Percentiles rank a stretch among this genome's conserved stretches.
phyloP scores from a whole-genome alignment of 2,329 filamentous ascomycete genomes.

The Colletotrichum nymphaeae region DNA sequence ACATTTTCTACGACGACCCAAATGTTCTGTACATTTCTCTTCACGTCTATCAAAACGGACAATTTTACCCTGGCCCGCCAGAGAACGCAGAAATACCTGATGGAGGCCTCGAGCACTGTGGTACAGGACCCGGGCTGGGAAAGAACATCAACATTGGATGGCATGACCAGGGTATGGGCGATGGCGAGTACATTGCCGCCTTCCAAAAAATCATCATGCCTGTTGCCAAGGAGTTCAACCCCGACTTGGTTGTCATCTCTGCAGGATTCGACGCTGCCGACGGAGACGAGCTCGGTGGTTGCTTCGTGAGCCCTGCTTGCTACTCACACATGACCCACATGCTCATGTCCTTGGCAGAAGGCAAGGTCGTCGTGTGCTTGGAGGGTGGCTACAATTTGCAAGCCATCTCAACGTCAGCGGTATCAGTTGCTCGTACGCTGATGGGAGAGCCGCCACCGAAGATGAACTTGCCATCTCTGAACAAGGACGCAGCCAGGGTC shows the following conservation, averaged over 20 bases:
- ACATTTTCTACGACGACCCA: conserved; percentile 94
- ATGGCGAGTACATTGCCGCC: conserved; percentile 95
- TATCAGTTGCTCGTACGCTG: conserved; percentile 89
- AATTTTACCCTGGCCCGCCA: conserved; percentile 83
- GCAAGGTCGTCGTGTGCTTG: conserved; percentile 90
- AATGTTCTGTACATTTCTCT: conserved; percentile 96
- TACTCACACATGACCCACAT: conserved; percentile 99
- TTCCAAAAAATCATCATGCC: conserved; percentile 98
- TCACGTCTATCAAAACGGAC: conserved; percentile 86
- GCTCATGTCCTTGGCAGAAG: conserved; percentile 93
- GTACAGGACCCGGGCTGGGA: conserved; percentile 64
- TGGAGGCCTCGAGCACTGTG: conserved; percentile 70
- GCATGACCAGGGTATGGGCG: conserved; percentile 84
- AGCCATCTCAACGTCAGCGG: conserved; percentile 91
- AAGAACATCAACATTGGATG: conserved; percentile 76
- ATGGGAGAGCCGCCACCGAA: conserved; percentile 91
- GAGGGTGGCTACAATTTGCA: conserved; percentile 96
- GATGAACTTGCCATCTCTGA: conserved; percentile 67
- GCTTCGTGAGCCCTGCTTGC: conserved; percentile 89
- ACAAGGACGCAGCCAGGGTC: conserved; percentile 66
- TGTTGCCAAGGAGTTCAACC: conserved; percentile 91
- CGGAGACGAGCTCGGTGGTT: conserved; percentile 92
- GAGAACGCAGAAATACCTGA: conserved; percentile 68
- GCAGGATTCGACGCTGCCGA: conserved; percentile 96
- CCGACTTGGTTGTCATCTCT: conserved; percentile 94